Base-by-base conservation (phyloP, 805 yeast species). In the Brettanomyces custersianus region DNA sequence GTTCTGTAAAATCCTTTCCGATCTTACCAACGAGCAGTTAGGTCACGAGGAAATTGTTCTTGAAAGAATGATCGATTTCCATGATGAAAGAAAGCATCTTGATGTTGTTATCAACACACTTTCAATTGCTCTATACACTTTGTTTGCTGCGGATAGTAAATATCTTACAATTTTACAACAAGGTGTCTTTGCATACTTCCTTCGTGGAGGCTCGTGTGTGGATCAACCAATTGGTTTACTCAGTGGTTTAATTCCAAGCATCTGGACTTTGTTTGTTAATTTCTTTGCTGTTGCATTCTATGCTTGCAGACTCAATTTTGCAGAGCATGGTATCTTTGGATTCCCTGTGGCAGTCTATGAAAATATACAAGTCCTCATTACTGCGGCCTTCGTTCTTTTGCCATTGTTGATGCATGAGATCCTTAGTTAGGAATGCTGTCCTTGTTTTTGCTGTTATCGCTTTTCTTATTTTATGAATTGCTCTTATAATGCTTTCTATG, bases 211-310 rank as follows among this genome's bases (percentile, higher is more conserved):
- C 17, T 75, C 66, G 35, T 80, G 87, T 51, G 74, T 84, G 15
- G 54, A 60, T 16, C 80, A 80, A 5, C 98, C 98, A 5, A 79
- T 86, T 36, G 80, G 85, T 4, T 73, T 92, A 50, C 69, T 92
- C 36, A 70, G 88, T 39, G 98, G 96, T 12, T 66, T 86, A 51
- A 60, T 74, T 37, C 94, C 94, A 33, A 69, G 67, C 45, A 95
- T 96, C 11, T 63, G 72, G 54, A 50, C 74, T 32, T 68, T 92
- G 42, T 77, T 94, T 52, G 72, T 77, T 57, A 96, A 90, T 49
- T 92, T 92, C 61, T 85, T 85, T 60, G 69, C 80, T 33, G 97
- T 92, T 34, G 97, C 96, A 2, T 72, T 90, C 48, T 88, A 82
- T 55, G 72, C 90, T 5, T 77, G 90, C 38, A 74, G 70, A 50